Evolutionary conservation across 2,329 filamentous ascomycete species (phyloP), one percentile per base, ranked within the genome.

Genomic region (Penicillium sp.): DNA sequence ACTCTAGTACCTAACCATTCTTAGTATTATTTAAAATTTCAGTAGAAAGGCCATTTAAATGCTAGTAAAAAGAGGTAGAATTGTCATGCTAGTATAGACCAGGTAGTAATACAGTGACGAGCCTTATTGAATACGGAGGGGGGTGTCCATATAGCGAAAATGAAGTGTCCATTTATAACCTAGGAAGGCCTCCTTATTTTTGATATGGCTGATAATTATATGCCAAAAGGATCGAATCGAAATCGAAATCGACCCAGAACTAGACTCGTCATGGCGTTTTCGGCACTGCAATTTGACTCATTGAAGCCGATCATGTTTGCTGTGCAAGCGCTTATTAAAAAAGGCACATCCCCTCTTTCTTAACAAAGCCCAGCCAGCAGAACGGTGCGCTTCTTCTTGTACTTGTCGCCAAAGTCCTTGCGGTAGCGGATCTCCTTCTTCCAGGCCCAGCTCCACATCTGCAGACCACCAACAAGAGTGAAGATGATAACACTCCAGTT

Each of bases 361-460:
- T 77, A 94, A 68, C 87, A 81, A 44, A 96, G 76, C 3, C 89
- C 89, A 3, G 94, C 91, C 52, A 97, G 73, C 75, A 96, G 88
- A 54, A 84, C 85, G 68, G 81, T 93, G 67, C 84, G 84, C 90
- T 99, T 97, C 80, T 88, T 92, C 86, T 93, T 92, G 78, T 99
- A 99, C 75, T 87, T 89, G 70, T 92, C 89, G 33, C 89, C 89
- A 73, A 97, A 96, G 72, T 96, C 90, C 73, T 88, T 88, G 65
- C 94, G 85, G 72, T 97, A 94, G 50, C 90, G 85, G 68, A 80
- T 84, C 81, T 99, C 94, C 83, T 97, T 97, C 80, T 91, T 93
- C 75, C 83, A 84, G 32, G 88, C 93, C 94, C 94, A 99, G 46
- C 79, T 72, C 51, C 82, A 84, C 94, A 99, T 97, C 75, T 92